These are phyloP conservation scores for Cercophora newfieldiana DNA, from an alignment of 495 filamentous ascomycete genomes.

Conservation along the genomic window DNA sequence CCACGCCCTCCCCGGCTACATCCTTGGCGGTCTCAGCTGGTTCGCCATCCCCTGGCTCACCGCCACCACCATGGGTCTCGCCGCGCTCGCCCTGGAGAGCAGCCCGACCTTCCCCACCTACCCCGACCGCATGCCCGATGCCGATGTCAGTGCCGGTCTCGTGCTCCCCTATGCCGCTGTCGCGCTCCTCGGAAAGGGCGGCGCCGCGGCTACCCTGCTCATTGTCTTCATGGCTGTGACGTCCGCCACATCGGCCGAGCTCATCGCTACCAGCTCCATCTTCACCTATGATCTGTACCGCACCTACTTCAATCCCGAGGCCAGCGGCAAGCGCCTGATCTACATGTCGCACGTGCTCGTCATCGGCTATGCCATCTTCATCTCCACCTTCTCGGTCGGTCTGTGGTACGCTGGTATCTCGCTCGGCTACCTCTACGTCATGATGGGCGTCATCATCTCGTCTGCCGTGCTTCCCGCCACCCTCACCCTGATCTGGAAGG, in stretches of 20 bases:
- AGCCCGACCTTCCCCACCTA: conserved; percentile 72
- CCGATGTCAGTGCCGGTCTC: conserved; percentile 81
- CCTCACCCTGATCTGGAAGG: conserved; percentile 77
- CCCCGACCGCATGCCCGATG: conserved; percentile 67
- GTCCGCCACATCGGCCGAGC: conserved; percentile 80
- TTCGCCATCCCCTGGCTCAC: conserved; percentile 95
- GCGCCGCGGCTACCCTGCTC: conserved; percentile 77
- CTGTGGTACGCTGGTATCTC: conserved; percentile 65
- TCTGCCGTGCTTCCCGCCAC: conserved; percentile 82
- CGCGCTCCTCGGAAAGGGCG: conserved; percentile 84
- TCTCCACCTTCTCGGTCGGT: conserved; percentile 82
- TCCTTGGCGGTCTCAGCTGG: conserved; percentile 87
- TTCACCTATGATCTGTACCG: conserved; percentile 93
- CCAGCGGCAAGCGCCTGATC: conserved; percentile 77
- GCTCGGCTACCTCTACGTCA: conserved; percentile 70
- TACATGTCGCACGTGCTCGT: conserved; percentile 82
- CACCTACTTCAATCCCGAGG: conserved; percentile 60
- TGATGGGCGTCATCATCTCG: conserved; percentile 92
- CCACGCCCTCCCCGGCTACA: conserved; percentile 88
- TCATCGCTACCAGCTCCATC: conserved; percentile 92
- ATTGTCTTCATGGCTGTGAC: conserved; percentile 98
- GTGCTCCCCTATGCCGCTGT: conserved; percentile 88
- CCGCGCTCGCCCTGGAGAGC: conserved; percentile 77
- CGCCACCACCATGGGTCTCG: conserved; percentile 92
- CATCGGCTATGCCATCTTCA: conserved; percentile 73